A percentile compares a stretch with the other conserved stretches of the same genome.
Conservation (phyloP, 371 early-diverging fungal genomes). For the Sporodiniella umbellata region DNA sequence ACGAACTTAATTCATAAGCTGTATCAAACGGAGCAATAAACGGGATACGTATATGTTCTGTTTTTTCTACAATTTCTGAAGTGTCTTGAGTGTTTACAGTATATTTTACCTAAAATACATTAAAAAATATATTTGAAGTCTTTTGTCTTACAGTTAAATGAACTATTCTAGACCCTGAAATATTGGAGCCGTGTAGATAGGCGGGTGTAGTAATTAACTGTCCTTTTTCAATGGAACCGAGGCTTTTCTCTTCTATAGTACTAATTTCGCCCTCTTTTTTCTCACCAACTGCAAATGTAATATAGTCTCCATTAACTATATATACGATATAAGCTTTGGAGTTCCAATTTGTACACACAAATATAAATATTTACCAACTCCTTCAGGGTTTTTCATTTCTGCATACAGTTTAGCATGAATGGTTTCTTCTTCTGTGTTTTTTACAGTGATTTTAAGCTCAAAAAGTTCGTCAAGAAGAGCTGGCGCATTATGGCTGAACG, state of each 20-base stretch:
- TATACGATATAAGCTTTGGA: not conserved
- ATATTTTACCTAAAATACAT: slow-evolving; percentile 14
- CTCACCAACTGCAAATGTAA: slow-evolving; percentile 16
- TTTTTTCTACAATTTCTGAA: slow-evolving; percentile 36
- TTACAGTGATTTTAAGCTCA: slow-evolving; percentile 54
- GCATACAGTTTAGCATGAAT: slow-evolving; percentile 45
- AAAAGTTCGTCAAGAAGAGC: slow-evolving; percentile 70
- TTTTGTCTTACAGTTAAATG: slow-evolving; percentile 27
- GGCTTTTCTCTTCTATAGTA: not conserved
- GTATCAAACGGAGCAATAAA: slow-evolving; percentile 51
- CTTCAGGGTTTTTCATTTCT: slow-evolving; percentile 50
- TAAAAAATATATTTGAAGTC: not conserved
- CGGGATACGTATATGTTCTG: slow-evolving; percentile 43
- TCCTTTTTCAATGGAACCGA: slow-evolving; percentile 29
- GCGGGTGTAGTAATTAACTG: slow-evolving; percentile 15
- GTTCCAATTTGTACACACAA: not conserved
- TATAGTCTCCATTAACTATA: slow-evolving; percentile 20
- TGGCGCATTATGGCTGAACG: slow-evolving; percentile 52
- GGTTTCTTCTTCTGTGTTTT: slow-evolving; percentile 57
- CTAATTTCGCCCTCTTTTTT: slow-evolving; percentile 6
- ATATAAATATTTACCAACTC: slow-evolving; percentile 22
- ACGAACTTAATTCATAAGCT: slow-evolving; percentile 34
- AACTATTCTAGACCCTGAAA: slow-evolving; percentile 31
- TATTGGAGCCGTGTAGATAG: slow-evolving; percentile 25
- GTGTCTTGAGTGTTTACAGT: slow-evolving; percentile 8